phyloP scores from a whole-genome alignment of 2,329 filamentous ascomycete genomes.

The Aspergillus sp. region DNA sequence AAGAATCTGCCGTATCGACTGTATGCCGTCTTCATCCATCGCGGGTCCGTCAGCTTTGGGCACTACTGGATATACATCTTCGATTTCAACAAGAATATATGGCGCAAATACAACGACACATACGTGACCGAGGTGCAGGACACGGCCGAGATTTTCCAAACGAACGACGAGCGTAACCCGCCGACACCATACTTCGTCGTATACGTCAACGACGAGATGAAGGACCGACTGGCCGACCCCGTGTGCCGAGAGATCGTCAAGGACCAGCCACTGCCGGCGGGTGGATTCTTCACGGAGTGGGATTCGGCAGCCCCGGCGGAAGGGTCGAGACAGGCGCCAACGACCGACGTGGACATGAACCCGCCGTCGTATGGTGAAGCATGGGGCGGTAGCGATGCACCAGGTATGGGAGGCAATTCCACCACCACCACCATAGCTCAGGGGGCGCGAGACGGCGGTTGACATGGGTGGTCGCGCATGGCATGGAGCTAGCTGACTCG shows the following conservation, averaged over 20 bases:
- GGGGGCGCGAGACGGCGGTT: slow-evolving; percentile 4
- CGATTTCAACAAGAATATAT: slow-evolving; percentile 70
- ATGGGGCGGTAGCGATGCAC: slow-evolving; percentile 10
- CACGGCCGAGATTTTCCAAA: slow-evolving; percentile 58
- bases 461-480: background rate
- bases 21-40: slow-evolving; percentile 89
- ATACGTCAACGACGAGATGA: slow-evolving; percentile 63
- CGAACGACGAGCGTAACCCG: slow-evolving; percentile 49
- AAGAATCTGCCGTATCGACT: slow-evolving; percentile 65
- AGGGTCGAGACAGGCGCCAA: slow-evolving; percentile 2
- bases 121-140: slow-evolving; percentile 61
- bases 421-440: too few species aligned
- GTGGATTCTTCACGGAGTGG: too few species aligned
- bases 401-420: slow-evolving; percentile 21
- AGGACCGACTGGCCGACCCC: slow-evolving; percentile 50
- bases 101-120: slow-evolving; percentile 92
- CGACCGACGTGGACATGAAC: slow-evolving; percentile 19
- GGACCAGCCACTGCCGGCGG: too few species aligned
- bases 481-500: slow-evolving; percentile 15
- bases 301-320: too few species aligned
- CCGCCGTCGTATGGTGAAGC: slow-evolving; percentile 21
- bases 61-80: slow-evolving; percentile 98
- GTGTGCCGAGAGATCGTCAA: slow-evolving; percentile 40
- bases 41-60: slow-evolving; percentile 57
- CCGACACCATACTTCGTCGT: slow-evolving; percentile 78